Evolutionary conservation across 2,329 filamentous ascomycete species (phyloP).

Genomic region (Chaetomium sp.): DNA sequence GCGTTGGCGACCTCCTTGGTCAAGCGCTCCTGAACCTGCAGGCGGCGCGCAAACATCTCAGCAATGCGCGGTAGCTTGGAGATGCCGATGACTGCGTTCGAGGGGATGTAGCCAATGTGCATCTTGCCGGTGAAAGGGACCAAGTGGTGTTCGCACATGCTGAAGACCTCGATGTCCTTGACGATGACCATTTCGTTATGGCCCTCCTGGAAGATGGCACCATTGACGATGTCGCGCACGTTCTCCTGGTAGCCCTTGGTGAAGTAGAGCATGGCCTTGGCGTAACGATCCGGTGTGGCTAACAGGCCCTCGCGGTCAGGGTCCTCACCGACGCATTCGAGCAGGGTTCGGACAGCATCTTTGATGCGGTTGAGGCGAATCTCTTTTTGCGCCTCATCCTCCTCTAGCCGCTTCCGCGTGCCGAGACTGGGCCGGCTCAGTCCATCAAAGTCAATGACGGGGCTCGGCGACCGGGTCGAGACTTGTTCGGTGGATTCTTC

Average conservation of each 20-base stretch:
- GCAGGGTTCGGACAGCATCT: slow-evolving; percentile 57
- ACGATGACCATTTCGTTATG: slow-evolving; percentile 98
- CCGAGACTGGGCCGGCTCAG: slow-evolving; percentile 55
- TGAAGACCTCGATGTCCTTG: slow-evolving; percentile 94
- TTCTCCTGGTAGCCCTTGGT: slow-evolving; percentile 98
- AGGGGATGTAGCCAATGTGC: slow-evolving; percentile 98
- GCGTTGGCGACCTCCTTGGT: slow-evolving; percentile 95
- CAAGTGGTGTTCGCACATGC: slow-evolving; percentile 92
- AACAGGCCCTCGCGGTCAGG: slow-evolving; percentile 58
- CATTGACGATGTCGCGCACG: slow-evolving; percentile 82
- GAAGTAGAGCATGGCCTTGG: slow-evolving; percentile 91
- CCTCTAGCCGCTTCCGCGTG: slow-evolving; percentile 56
- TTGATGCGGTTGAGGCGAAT: slow-evolving; percentile 52
- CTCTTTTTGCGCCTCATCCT: slow-evolving; percentile 45
- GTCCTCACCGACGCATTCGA: slow-evolving; percentile 64
- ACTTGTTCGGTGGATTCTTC: slow-evolving; percentile 23
- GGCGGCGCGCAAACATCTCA: slow-evolving; percentile 88
- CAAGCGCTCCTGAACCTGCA: slow-evolving; percentile 93
- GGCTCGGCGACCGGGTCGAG: slow-evolving; percentile 43
- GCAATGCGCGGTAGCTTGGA: slow-evolving; percentile 94
- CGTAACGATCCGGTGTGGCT: slow-evolving; percentile 75
- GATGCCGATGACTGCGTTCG: slow-evolving; percentile 83
- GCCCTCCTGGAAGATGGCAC: slow-evolving; percentile 90
- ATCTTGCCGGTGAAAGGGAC: slow-evolving; percentile 98
- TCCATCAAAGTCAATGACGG: slow-evolving; percentile 56